Conservation (phyloP, 2,329 filamentous ascomycete species). For the Hypoxylon sp. region DNA sequence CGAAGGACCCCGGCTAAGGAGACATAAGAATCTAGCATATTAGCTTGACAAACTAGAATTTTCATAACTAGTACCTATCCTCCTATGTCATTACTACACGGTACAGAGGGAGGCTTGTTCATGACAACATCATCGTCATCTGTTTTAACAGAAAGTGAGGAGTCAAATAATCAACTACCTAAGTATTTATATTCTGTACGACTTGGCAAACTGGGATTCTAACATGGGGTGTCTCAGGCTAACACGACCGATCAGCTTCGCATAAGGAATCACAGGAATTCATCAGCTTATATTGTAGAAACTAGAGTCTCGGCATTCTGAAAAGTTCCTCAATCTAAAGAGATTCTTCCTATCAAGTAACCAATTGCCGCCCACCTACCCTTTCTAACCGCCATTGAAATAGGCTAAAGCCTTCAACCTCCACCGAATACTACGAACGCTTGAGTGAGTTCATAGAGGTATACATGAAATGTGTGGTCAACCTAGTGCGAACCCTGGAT, state of each 20-base stretch:
- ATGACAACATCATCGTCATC: too few relatives aligned
- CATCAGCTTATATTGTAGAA: too few relatives aligned
- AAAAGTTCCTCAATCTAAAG: background rate
- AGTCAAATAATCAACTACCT: background rate
- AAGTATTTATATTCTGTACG: background rate
- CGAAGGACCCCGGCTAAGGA: background rate
- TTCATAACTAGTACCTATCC: background rate
- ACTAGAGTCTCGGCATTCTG: background rate
- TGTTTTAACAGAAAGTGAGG: too few relatives aligned
- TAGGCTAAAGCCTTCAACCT: background rate
- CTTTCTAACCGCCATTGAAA: too few relatives aligned
- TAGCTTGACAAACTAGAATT: background rate
- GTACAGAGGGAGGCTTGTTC: too few relatives aligned
- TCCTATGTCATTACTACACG: too few relatives aligned
- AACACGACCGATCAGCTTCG: background rate
- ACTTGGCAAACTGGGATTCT: background rate
- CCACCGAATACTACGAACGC: background rate
- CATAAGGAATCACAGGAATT: too few relatives aligned
- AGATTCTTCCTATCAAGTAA: background rate
- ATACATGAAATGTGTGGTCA: background rate
- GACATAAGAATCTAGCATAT: background rate
- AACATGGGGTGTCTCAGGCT: background rate
- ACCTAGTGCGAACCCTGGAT: constrained; percentile 6
- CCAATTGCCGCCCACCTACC: background rate
- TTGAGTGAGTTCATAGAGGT: background rate